A percentile compares a stretch with the other conserved stretches of the same genome.
These are phyloP conservation scores for Backusella mclennaniae DNA, from an alignment of 192 early-diverging fungal genomes.

Conservation along the genomic window DNA sequence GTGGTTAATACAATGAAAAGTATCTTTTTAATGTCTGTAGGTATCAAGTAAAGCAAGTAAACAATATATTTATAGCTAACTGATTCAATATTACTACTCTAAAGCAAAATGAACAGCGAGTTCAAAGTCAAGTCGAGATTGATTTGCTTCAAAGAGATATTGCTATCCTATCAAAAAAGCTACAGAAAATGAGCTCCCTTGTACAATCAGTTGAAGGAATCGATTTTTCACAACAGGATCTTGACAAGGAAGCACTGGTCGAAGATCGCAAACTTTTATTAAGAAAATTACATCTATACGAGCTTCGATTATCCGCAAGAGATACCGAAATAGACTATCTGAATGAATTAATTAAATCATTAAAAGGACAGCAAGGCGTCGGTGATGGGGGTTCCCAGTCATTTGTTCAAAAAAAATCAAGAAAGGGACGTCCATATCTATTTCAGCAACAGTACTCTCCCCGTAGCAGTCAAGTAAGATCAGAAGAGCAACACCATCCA, in stretches of 20 bases:
- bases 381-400: neutral
- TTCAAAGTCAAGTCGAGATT: conserved; percentile 24
- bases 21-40: conserved; percentile 20
- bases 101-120: conserved; percentile 35
- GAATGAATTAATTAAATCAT: conserved; percentile 14
- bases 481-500: conserved; percentile 3
- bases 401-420: neutral
- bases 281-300: conserved; percentile 27
- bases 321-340: conserved; percentile 35
- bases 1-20: conserved; percentile 23
- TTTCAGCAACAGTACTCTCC: conserved; percentile 38
- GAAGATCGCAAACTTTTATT: conserved; percentile 20
- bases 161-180: conserved; percentile 19
- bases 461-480: conserved; percentile 14
- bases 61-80: neutral
- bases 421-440: conserved; percentile 22
- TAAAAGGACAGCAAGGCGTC: neutral
- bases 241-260: conserved; percentile 6
- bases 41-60: neutral
- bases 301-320: conserved; percentile 28
- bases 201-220: conserved; percentile 24
- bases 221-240: neutral
- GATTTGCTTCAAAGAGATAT: conserved; percentile 36
- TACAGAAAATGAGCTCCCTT: conserved; percentile 17
- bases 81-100: neutral